Evolutionary conservation across 257 asterid genomes (phyloP), one percentile per base, ranked within the genome.

Genomic region (Lavandula angustifolia): DNA sequence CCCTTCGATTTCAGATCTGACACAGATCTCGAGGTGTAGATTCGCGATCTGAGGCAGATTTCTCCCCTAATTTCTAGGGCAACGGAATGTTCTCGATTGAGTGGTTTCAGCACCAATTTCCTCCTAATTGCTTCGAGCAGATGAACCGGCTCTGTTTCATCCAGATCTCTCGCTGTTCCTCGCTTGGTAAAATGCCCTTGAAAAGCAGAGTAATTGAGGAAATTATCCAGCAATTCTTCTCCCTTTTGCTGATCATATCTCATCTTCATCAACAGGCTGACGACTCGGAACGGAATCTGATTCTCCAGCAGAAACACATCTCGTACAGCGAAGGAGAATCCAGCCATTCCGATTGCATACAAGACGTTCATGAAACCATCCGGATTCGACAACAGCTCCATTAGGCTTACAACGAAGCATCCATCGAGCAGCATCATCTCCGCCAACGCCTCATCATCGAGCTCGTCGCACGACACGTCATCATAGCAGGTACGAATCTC

Each of bases 1-100:
- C 68, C 79, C 41, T 74, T 69, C 14, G 71, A 22, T 49, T 41
- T 68, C 0, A 68, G 48, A 14, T 42, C 48, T 9, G 16, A 7
- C 27, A 22, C 27, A 2, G 27, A 22, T 22, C 27, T 1, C 27
- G 27, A 22, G 27, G 27, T 22, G 27, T 22, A 22, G 27, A 22
- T 22, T 22, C 27, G 27, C 27, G 2, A 0, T 2, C 27, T 2
- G 27, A 22, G 27, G 1, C 27, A 2, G 27, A 22, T 22, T 22
- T 22, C 27, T 22, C 2, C 27, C 27, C 2, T 2, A 22, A 22
- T 22, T 22, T 22, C 2, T 2, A 22, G 2, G 2, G 1, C 27
- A 22, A 22, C 2, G 1, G 27, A 22, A 22, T 22, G 27, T 22
- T 22, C 27, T 22, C 27, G 27, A 22, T 22, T 22, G 27, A 2